Evolutionary conservation across 2,329 filamentous ascomycete genomes (phyloP).

Genomic region (Lachnellula arida): DNA sequence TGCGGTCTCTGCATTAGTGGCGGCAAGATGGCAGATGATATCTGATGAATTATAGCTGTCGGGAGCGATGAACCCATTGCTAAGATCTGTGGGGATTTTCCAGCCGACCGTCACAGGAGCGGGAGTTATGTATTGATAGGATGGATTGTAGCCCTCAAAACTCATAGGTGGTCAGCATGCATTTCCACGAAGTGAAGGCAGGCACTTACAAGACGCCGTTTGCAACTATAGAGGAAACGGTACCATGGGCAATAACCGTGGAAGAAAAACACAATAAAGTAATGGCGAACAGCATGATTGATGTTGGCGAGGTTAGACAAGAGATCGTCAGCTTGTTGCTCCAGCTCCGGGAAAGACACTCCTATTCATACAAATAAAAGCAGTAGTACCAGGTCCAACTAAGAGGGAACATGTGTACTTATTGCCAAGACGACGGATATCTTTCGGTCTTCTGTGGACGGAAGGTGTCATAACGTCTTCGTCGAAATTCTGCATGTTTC

Average conservation of each 20-base stretch:
- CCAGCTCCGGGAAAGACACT: not conserved
- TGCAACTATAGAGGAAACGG: slow-evolving; percentile 26
- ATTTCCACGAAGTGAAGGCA: not conserved
- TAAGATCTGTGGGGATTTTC: slow-evolving; percentile 42
- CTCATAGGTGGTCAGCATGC: slow-evolving; percentile 12
- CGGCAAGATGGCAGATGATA: slow-evolving; percentile 59
- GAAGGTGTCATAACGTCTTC: not conserved
- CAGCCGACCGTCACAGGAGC: slow-evolving; percentile 48
- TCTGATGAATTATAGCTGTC: slow-evolving; percentile 42
- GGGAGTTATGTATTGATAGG: slow-evolving; percentile 30
- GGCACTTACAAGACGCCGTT: slow-evolving; percentile 26
- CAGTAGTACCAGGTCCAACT: not conserved
- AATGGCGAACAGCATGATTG: slow-evolving; percentile 18
- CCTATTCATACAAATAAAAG: not conserved
- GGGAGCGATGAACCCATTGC: slow-evolving; percentile 49
- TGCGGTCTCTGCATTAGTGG: slow-evolving; percentile 44
- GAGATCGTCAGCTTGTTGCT: not conserved
- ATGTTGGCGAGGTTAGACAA: not conserved
- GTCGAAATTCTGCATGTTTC: not conserved
- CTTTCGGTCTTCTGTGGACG: slow-evolving; percentile 4
- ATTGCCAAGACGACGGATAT: slow-evolving; percentile 10
- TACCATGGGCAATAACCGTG: slow-evolving; percentile 24
- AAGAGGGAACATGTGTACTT: slow-evolving; percentile 9
- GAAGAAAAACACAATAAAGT: slow-evolving; percentile 18
- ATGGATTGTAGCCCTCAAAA: slow-evolving; percentile 34